Evolutionary conservation across 441 rosid genomes (phyloP).

Genomic region (Adansonia gregorii): DNA sequence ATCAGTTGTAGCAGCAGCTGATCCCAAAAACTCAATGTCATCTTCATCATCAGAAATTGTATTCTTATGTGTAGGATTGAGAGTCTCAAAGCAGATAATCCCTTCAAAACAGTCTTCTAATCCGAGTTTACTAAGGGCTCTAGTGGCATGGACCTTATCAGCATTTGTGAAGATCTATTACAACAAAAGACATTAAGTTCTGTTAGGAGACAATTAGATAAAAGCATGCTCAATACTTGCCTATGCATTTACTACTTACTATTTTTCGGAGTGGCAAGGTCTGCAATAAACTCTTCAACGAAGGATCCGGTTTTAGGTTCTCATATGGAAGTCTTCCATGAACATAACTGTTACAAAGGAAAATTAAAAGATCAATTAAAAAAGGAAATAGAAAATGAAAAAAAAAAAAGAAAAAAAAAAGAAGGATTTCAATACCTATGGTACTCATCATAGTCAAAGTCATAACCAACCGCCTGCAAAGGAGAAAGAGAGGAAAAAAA

Average conservation of each 20-base stretch:
- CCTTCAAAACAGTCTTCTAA: conserved; percentile 93
- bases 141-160: conserved; percentile 72
- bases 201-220: background rate
- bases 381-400: background rate
- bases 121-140: conserved; percentile 72
- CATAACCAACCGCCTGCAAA: conserved; percentile 83
- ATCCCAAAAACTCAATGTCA: conserved; percentile 48
- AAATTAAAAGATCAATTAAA: conserved; percentile 16
- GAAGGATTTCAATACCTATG: conserved; percentile 49
- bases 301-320: conserved; percentile 80
- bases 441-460: conserved; percentile 87
- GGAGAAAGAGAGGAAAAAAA: too few species aligned
- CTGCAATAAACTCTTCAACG: conserved; percentile 65
- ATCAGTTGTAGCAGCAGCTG: too few species aligned
- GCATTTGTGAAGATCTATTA: conserved; percentile 88
- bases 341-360: conserved; percentile 49
- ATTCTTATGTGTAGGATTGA: conserved; percentile 57
- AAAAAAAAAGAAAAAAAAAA: background rate
- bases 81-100: conserved; percentile 86
- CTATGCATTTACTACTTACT: conserved; percentile 44
- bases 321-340: conserved; percentile 89
- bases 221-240: background rate
- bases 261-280: conserved; percentile 81
- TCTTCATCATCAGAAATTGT: conserved; percentile 49
- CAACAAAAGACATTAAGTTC: background rate